Base-by-base conservation (phyloP, 2,329 filamentous ascomycete species). In the Colletotrichum lentis region DNA sequence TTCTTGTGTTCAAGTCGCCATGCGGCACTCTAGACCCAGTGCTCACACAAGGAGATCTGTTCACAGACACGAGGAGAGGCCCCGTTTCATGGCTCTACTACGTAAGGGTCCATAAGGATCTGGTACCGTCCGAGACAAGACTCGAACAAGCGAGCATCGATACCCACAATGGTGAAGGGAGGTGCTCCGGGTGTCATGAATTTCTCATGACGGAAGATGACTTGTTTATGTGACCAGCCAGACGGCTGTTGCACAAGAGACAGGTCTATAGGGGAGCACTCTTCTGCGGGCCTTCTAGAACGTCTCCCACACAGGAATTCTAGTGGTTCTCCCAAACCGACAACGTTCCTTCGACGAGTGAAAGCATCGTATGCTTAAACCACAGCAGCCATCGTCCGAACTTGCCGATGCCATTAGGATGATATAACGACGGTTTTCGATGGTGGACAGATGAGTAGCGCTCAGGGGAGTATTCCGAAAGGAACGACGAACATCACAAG, bases 241-340 rank as follows among this genome's bases (percentile, higher is more conserved):
- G 56, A 65, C 55, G 16, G 43, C 39, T 27, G 62, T 68, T 60
- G 56, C 61, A 61, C 62, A 65, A 65, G 35, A 50, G 43, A 44
- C 55, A 61, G 55, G 65, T 37, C 37, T 49, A 55, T 49, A 55
- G 56, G 62, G 65, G 37, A 60, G 43, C 10, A n/a, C 37, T 44
- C 55, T 65, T 65, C 65, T 44, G 27, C 35, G 50, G 55, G 27
- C 22, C 65, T 68, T 68, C 65, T 39, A 56, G 62, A 68, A 68
- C 20, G 60, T 60, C 20, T 68, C 55, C 50, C n/a, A 55, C 55
- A 65, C 31, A 56, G 49, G 41, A 58, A 47, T 60, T 65, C 35
- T 8, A n/a, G 49, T 18, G 24, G 49, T 8, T 47, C 49, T 22
- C 24, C 35, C 2, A 49, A n/a, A 27, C n/a, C 46, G 18, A 10